phyloP scores from a whole-genome alignment of 2,329 filamentous ascomycete species.

The Alternaria triticimaculans region DNA sequence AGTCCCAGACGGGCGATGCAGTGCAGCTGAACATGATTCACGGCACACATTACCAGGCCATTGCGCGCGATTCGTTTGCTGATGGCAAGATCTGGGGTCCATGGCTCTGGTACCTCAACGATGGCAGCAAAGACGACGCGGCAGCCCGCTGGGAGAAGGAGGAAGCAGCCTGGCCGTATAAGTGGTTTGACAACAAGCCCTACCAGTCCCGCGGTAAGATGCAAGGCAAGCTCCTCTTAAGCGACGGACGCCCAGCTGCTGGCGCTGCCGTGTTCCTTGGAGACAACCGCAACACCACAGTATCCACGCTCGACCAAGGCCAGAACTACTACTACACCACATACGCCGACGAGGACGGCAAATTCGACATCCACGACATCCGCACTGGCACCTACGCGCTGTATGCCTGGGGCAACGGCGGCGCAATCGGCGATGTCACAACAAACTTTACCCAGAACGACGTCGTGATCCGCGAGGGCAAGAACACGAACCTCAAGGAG shows the following conservation, averaged over 20 bases:
- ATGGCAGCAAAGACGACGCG: constrained; percentile 56
- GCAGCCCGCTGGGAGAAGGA: constrained; percentile 50
- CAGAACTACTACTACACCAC: constrained; percentile 59
- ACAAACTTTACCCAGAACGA: constrained; percentile 54
- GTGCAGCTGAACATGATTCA: constrained; percentile 64
- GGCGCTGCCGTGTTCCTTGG: constrained; percentile 60
- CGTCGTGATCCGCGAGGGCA: constrained; percentile 46
- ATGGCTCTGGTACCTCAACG: constrained; percentile 55
- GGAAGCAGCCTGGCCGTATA: constrained; percentile 56
- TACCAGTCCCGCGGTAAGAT: constrained; percentile 60
- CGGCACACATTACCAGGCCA: constrained; percentile 53
- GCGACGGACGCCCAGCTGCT: constrained; percentile 57
- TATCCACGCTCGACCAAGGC: constrained; percentile 58
- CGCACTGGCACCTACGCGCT: constrained; percentile 56
- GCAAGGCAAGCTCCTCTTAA: constrained; percentile 53
- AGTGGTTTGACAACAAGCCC: constrained; percentile 55
- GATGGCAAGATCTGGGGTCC: constrained; percentile 49
- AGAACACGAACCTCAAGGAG: constrained; percentile 48
- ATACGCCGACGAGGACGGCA: constrained; percentile 53
- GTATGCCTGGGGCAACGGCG: constrained; percentile 60
- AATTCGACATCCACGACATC: constrained; percentile 55
- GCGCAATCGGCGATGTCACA: constrained; percentile 53
- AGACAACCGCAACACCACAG: constrained; percentile 54
- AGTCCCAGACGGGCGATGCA: constrained; percentile 58
- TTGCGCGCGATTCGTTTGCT: constrained; percentile 40